Percentiles rank a stretch among this genome's conserved stretches.
Conservation (phyloP, 129 eudicot species). For the Helianthus annuus region DNA sequence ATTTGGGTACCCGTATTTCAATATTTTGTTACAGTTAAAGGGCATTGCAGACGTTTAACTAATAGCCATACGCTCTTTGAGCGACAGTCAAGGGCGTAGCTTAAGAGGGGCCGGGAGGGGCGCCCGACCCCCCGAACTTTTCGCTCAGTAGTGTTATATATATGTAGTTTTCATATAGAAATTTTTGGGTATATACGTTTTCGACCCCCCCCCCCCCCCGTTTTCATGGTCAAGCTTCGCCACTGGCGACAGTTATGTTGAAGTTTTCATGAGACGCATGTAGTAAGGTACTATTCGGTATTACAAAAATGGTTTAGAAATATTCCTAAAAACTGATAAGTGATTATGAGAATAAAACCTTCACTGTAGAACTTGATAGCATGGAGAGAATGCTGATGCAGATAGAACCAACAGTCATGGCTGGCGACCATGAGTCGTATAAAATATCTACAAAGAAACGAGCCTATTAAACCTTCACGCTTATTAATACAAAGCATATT, state of each 20-base stretch:
- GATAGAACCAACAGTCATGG: conserved; percentile 94
- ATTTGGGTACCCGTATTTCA: not conserved
- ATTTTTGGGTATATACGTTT: no score
- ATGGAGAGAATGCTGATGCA: conserved; percentile 94
- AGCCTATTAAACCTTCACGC: conserved; percentile 1
- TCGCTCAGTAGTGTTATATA: no score
- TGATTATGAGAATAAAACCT: conserved; percentile 47
- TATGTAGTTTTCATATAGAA: no score
- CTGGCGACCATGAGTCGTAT: conserved; percentile 98
- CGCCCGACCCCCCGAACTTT: no score
- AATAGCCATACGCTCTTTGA: conserved; percentile 2
- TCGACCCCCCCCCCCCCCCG: no score
- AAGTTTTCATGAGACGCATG: not conserved
- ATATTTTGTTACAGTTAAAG: not conserved
- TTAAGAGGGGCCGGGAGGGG: no score
- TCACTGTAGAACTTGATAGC: conserved; percentile 84
- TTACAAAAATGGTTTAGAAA: not conserved
- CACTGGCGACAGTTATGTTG: not conserved
- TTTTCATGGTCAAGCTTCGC: no score
- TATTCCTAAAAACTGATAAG: not conserved
- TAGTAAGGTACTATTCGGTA: not conserved
- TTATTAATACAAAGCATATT: not conserved
- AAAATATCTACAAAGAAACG: conserved; percentile 59
- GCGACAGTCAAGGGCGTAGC: no score
- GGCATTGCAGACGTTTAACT: not conserved